Evolutionary conservation across 2,329 filamentous ascomycete species (phyloP).

Genomic region (Cordyceps fumosorosea): DNA sequence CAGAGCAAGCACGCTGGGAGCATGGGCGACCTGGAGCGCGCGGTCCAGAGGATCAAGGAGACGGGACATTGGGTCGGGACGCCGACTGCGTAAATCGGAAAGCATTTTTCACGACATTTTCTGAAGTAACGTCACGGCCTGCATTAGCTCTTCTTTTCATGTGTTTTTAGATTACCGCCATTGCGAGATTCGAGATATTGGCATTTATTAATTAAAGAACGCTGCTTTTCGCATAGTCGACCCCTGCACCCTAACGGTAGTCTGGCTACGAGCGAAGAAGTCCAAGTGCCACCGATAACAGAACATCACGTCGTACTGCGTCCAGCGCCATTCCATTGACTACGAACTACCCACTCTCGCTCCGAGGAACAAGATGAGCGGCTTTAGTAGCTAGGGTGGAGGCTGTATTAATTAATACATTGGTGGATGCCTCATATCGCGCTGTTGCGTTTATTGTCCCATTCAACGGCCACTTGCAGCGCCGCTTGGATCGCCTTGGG

Average conservation of each 20-base stretch:
- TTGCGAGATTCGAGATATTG: background rate
- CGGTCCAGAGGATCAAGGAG: constrained; percentile 16
- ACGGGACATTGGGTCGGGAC: constrained; percentile 16
- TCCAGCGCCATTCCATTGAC: too few relatives aligned
- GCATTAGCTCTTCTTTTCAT: background rate
- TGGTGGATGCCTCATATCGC: background rate
- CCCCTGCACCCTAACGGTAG: too few relatives aligned
- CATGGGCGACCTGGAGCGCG: constrained; percentile 21
- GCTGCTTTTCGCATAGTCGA: too few relatives aligned
- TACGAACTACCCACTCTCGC: too few relatives aligned
- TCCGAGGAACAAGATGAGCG: too few relatives aligned
- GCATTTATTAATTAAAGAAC: too few relatives aligned
- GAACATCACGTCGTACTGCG: too few relatives aligned
- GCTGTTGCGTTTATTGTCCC: background rate
- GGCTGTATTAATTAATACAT: too few relatives aligned
- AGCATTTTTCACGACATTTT: background rate
- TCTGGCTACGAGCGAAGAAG: too few relatives aligned
- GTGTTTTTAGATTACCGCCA: background rate
- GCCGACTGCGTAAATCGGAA: background rate
- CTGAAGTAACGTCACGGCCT: background rate
- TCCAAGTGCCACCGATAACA: too few relatives aligned
- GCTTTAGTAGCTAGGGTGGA: too few relatives aligned
- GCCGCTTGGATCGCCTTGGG: background rate
- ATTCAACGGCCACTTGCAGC: background rate
- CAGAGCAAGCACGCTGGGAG: constrained; percentile 19